phyloP scores from a whole-genome alignment of 305 asterid species.

The Solanum hybrid region DNA sequence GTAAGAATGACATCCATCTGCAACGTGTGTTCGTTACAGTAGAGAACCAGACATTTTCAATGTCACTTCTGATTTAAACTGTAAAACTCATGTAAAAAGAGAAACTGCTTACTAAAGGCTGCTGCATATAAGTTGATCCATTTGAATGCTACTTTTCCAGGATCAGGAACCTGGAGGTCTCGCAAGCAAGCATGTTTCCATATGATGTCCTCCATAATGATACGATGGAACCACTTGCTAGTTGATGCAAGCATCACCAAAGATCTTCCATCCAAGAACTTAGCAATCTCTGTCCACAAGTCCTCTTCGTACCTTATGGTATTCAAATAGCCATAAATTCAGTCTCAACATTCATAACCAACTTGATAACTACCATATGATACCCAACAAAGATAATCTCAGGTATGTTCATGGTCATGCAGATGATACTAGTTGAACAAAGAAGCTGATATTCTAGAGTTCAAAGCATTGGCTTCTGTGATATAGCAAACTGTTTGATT shows the following conservation, averaged over 20 bases:
- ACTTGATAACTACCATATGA: neutral
- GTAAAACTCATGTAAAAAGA: neutral
- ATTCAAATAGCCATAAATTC: slow-evolving; percentile 8
- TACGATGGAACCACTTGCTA: slow-evolving; percentile 63
- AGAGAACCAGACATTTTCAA: neutral
- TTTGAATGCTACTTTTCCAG: slow-evolving; percentile 47
- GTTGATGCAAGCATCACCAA: slow-evolving; percentile 74
- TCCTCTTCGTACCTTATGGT: slow-evolving; percentile 71
- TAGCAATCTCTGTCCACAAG: slow-evolving; percentile 89
- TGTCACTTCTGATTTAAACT: neutral
- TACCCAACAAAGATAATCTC: neutral
- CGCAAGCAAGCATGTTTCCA: slow-evolving; percentile 87
- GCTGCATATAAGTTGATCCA: slow-evolving; percentile 75
- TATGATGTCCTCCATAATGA: slow-evolving; percentile 62
- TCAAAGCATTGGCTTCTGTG: neutral
- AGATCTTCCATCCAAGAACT: slow-evolving; percentile 84
- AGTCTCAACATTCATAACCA: neutral
- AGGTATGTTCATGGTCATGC: neutral
- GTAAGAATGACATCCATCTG: slow-evolving; percentile 95
- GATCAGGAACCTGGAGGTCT: slow-evolving; percentile 88
- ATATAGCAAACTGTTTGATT: neutral
- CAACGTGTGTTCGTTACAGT: slow-evolving; percentile 17
- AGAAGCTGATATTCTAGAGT: neutral
- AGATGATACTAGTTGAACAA: neutral
- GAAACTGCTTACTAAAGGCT: slow-evolving; percentile 60